Evolutionary conservation across 768 basidiomycete genomes (phyloP).

Genomic region (Lactifluus volemus): DNA sequence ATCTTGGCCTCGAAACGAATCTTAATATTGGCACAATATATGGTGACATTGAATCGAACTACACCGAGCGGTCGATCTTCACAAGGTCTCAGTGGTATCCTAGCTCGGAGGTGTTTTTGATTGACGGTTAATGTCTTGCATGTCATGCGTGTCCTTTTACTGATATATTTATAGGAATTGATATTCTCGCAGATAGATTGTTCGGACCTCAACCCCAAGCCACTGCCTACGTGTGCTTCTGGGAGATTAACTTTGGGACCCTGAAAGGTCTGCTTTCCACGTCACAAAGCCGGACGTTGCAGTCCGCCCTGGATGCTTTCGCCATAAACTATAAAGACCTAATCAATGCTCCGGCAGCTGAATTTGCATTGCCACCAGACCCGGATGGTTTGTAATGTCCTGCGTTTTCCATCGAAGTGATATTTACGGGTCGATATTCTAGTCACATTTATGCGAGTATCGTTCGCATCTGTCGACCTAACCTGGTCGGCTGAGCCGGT

Average conservation of each 20-base stretch:
- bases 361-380: constrained; percentile 51
- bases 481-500: constrained; percentile 46
- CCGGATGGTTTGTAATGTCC: constrained; percentile 61
- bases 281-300: constrained; percentile 41
- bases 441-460: constrained; percentile 83
- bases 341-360: constrained; percentile 71
- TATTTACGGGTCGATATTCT: background rate
- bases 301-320: constrained; percentile 49
- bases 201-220: constrained; percentile 86
- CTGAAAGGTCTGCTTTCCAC: constrained; percentile 51
- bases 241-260: constrained; percentile 75
- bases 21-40: constrained; percentile 52
- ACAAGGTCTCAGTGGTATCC: constrained; percentile 16
- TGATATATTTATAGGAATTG: constrained; percentile 41
- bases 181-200: constrained; percentile 75
- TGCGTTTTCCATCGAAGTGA: background rate
- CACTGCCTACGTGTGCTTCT: constrained; percentile 83
- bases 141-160: background rate
- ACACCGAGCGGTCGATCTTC: constrained; percentile 35
- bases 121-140: constrained; percentile 36
- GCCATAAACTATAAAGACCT: constrained; percentile 63
- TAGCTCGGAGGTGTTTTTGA: constrained; percentile 33
- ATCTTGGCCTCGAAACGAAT: constrained; percentile 46
- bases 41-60: constrained; percentile 41
- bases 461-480: constrained; percentile 43